Evolutionary conservation across 169 alveolate species (phyloP).

Genomic region (Eimeria tenella): DNA sequence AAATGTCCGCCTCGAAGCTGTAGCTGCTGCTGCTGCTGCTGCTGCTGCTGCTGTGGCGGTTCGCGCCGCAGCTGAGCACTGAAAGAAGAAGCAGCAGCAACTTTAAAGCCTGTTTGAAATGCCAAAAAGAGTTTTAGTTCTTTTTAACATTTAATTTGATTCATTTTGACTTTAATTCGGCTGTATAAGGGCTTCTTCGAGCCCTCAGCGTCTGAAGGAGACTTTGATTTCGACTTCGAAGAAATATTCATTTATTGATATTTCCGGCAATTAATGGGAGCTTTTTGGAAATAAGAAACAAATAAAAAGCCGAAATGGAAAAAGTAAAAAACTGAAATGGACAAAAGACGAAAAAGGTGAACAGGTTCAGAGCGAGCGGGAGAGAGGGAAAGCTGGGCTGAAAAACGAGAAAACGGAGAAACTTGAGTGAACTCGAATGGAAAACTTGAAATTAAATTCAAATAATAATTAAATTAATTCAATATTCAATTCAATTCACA

Average conservation of each 20-base stretch:
- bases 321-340: not conserved
- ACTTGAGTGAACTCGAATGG: no score
- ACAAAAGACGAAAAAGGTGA: not conserved
- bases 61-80: conserved; percentile 28
- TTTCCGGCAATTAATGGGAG: conserved; percentile 94
- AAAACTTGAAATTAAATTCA: no score
- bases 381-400: not conserved
- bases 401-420: no score
- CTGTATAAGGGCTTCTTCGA: no score
- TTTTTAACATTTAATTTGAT: not conserved
- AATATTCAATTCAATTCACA: not conserved
- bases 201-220: no score
- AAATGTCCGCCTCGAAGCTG: conserved; percentile 68
- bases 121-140: not conserved
- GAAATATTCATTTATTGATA: not conserved
- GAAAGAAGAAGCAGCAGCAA: conserved; percentile 17
- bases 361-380: no score
- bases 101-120: not conserved
- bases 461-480: not conserved
- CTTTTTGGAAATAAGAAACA: no score
- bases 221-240: not conserved
- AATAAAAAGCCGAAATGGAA: no score
- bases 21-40: conserved; percentile 48
- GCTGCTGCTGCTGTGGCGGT: conserved; percentile 29
- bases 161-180: not conserved